phyloP scores from a whole-genome alignment of 306 rosid genomes.

The Trichosanthes cucumerina region DNA sequence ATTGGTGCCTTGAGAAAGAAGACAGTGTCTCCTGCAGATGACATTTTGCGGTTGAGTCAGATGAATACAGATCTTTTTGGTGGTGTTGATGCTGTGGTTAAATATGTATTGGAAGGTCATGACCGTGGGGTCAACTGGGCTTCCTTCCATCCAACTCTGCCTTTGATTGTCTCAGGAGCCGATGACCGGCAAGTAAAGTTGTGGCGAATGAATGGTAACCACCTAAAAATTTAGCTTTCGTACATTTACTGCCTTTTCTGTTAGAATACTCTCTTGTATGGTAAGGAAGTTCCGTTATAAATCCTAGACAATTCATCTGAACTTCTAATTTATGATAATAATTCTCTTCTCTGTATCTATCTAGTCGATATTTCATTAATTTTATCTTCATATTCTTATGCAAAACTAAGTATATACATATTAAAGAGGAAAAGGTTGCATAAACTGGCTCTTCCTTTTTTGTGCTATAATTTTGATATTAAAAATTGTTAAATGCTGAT shows the following conservation, averaged over 20 bases:
- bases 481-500: background rate
- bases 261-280: background rate
- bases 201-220: slow-evolving; percentile 92
- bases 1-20: slow-evolving; percentile 84
- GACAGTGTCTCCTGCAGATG: slow-evolving; percentile 89
- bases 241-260: background rate
- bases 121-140: slow-evolving; percentile 99
- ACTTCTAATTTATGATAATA: background rate
- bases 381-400: background rate
- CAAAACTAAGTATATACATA: background rate
- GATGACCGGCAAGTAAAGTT: slow-evolving; percentile 94
- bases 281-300: background rate
- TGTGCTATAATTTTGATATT: background rate
- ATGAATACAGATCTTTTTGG: slow-evolving; percentile 97
- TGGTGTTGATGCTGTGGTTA: slow-evolving; percentile 84
- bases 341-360: background rate
- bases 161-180: slow-evolving; percentile 93
- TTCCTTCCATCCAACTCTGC: slow-evolving; percentile 83
- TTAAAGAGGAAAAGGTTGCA: background rate
- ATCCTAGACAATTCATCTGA: background rate
- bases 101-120: slow-evolving; percentile 96
- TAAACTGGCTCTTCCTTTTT: background rate
- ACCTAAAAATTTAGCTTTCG: background rate
- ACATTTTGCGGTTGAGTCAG: slow-evolving; percentile 77
- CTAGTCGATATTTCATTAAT: background rate